Percentiles rank a stretch among this genome's conserved stretches.
phyloP scores from a whole-genome alignment of 2,329 filamentous ascomycete genomes.

The Fusarium succisae region DNA sequence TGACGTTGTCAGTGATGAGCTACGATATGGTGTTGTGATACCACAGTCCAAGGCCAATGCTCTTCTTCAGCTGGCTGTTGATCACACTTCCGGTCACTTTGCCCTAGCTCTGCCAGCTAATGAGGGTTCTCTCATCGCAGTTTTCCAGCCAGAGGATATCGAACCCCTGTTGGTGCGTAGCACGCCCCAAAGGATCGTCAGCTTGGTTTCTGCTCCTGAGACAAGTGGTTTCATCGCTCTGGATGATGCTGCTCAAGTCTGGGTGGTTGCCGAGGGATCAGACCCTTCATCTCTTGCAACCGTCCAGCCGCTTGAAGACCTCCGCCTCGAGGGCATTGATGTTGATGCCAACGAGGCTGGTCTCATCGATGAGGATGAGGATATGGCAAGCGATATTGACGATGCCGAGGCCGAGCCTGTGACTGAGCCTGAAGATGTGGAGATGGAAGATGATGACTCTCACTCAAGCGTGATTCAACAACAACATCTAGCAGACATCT shows the following conservation, averaged over 20 bases:
- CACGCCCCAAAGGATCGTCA: slow-evolving; percentile 68
- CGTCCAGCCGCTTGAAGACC: slow-evolving; percentile 64
- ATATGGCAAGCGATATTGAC: slow-evolving; percentile 55
- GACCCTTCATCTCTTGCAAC: slow-evolving; percentile 62
- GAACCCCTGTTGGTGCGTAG: slow-evolving; percentile 67
- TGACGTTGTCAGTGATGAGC: slow-evolving; percentile 82
- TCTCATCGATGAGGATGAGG: slow-evolving; percentile 53
- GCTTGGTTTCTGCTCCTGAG: slow-evolving; percentile 70
- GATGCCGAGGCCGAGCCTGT: slow-evolving; percentile 49
- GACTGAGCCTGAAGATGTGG: slow-evolving; percentile 56
- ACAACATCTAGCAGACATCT: slow-evolving; percentile 74
- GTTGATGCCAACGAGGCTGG: slow-evolving; percentile 41
- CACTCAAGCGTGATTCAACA: slow-evolving; percentile 71
- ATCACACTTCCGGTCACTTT: slow-evolving; percentile 71
- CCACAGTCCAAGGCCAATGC: slow-evolving; percentile 53
- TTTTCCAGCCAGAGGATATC: slow-evolving; percentile 72
- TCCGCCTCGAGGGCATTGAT: slow-evolving; percentile 57
- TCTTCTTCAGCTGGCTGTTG: slow-evolving; percentile 76
- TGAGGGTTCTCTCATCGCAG: slow-evolving; percentile 64
- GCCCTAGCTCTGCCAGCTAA: slow-evolving; percentile 65
- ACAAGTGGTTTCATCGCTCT: slow-evolving; percentile 79
- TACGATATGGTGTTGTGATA: slow-evolving; percentile 73
- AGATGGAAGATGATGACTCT: slow-evolving; percentile 58
- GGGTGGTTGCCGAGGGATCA: slow-evolving; percentile 68
- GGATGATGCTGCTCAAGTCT: slow-evolving; percentile 79